Conservation (phyloP, 768 basidiomycete genomes). For the Termitomyces sp. region DNA sequence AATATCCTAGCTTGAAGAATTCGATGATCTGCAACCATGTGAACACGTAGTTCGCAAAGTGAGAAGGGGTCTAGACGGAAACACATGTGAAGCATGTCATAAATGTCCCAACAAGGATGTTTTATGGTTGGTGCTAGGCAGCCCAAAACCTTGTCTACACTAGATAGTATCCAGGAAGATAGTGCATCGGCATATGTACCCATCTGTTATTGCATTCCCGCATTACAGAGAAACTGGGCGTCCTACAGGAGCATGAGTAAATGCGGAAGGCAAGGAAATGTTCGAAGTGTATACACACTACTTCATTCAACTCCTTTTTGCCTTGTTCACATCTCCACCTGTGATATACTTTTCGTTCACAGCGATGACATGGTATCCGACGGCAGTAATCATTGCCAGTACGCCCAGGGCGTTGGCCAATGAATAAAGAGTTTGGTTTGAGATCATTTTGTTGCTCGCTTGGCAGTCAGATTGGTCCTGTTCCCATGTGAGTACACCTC, state of each 20-base stretch:
- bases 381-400: slow-evolving; percentile 83
- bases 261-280: background rate
- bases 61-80: background rate
- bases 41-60: background rate
- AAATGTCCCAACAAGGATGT: background rate
- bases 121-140: no score
- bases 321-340: slow-evolving; percentile 20
- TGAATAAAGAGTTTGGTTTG: slow-evolving; percentile 73
- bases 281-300: background rate
- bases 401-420: slow-evolving; percentile 82
- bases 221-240: background rate
- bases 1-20: background rate
- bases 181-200: no score
- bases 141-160: background rate
- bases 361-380: slow-evolving; percentile 87
- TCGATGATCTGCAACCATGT: background rate
- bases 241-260: background rate
- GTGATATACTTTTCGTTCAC: slow-evolving; percentile 61
- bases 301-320: slow-evolving; percentile 13
- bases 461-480: background rate
- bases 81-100: background rate
- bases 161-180: background rate
- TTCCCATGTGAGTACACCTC: background rate
- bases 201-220: no score
- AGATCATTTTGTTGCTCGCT: slow-evolving; percentile 55